Evolutionary conservation across 352 stramenopile genomes (phyloP), one percentile per base, ranked within the genome.

Genomic region (Phytophthora kernoviae): DNA sequence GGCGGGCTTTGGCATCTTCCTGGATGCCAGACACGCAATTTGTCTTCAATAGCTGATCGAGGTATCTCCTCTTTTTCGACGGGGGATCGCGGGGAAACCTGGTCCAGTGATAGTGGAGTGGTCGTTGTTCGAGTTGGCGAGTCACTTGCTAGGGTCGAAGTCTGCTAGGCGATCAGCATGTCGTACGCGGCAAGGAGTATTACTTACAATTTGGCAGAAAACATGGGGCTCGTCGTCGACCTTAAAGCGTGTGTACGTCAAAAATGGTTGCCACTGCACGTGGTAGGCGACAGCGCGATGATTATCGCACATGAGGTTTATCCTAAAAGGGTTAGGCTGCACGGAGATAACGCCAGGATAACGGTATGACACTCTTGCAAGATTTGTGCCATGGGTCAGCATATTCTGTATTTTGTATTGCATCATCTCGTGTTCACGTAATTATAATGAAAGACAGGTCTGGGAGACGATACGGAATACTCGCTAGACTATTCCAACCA

Each of bases 181-280:
- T 45, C 47, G 27, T 45, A 37, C 26, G 12, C 47, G 4, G 20
- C 2, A 6, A 9, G 8, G 27, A 20, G 14, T 17, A 55, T 34
- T 2, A 55, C 34, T 14, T 46, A 44, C 47, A 55, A 46, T 24
- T 11, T 44, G 5, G 47, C 33, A 14, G 47, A 55, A 46, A 46
- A 45, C 34, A 36, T 45, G 18, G 47, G 47, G 20, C 20, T 45
- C 12, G 20, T 55, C 5, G 3, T 14, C 6, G 47, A 9, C 6
- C 47, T 55, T 3, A 44, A 34, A 22, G 33, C 47, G 2, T 44
- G 33, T 12, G 18, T 5, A 4, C 18, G 14, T 5, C 17, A 37
- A 5, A 4, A 27, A 2, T 55, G 4, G 9, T 2, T 20, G 10
- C 34, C 47, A 9, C 20, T 55, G 5, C 34, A 55, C 24, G 34